phyloP scores from a whole-genome alignment of 345 rosid genomes.

The Euphorbia tirucalli region DNA sequence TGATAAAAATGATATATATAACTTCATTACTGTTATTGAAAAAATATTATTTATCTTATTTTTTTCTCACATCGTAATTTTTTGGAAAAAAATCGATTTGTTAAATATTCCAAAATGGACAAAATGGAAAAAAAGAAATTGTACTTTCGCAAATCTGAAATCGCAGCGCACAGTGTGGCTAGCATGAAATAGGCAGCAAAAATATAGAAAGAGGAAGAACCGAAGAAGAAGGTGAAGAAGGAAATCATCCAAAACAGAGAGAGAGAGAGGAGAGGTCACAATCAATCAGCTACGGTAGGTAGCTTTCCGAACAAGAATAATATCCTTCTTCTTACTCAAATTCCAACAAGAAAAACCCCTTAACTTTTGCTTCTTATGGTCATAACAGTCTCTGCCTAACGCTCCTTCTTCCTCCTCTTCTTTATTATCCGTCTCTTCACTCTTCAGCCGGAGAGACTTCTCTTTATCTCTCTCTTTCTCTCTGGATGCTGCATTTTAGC shows the following conservation, averaged over 20 bases:
- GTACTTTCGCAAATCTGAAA: not conserved
- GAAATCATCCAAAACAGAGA: not conserved
- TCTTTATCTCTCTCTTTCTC: not conserved
- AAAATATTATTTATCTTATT: no score
- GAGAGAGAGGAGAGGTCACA: conserved; percentile 3
- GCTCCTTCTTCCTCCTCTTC: not conserved
- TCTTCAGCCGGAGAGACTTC: not conserved
- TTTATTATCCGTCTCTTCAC: not conserved
- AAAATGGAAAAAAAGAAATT: not conserved
- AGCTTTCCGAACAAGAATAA: conserved; percentile 16
- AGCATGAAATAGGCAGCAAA: not conserved
- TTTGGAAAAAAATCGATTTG: no score
- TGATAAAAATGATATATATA: no score
- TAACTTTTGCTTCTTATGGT: not conserved
- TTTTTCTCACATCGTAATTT: no score
- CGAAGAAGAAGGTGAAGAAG: not conserved
- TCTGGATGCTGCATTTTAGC: not conserved
- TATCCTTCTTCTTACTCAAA: not conserved
- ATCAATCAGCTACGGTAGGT: conserved; percentile 27
- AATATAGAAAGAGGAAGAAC: not conserved
- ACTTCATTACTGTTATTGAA: no score
- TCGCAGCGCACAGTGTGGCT: not conserved
- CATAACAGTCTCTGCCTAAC: conserved; percentile 18
- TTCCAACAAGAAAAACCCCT: not conserved
- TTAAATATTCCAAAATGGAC: no score